A percentile compares a stretch with the other conserved stretches of the same genome.
Evolutionary conservation across 495 filamentous ascomycete species (phyloP).

Genomic region (Lasiosphaeria ovina): DNA sequence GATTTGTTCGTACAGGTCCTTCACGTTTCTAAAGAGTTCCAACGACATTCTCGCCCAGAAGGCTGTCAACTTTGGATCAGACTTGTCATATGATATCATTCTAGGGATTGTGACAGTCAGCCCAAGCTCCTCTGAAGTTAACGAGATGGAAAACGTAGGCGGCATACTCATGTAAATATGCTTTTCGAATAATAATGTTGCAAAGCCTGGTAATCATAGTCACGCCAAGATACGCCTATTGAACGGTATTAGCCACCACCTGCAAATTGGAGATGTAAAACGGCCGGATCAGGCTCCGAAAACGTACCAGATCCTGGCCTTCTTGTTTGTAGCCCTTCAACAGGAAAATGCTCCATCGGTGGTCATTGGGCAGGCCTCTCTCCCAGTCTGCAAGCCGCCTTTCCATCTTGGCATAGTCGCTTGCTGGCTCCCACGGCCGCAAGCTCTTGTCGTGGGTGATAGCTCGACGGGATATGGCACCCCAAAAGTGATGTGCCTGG

Average conservation of each 20-base stretch:
- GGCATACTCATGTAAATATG: conserved; percentile 46
- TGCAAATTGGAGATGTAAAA: neutral
- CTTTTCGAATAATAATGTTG: conserved; percentile 50
- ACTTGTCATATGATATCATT: conserved; percentile 40
- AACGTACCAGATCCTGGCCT: conserved; percentile 41
- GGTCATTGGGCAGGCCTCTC: conserved; percentile 39
- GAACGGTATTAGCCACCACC: conserved; percentile 5
- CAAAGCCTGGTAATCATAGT: conserved; percentile 50
- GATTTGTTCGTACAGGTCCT: conserved; percentile 45
- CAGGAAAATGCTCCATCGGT: conserved; percentile 42
- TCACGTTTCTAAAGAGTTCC: conserved; percentile 48
- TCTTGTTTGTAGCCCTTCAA: conserved; percentile 45
- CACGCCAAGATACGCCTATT: conserved; percentile 47
- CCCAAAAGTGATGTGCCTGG: conserved; percentile 51
- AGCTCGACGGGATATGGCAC: conserved; percentile 44
- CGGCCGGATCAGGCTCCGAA: neutral
- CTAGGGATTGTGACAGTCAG: conserved; percentile 20
- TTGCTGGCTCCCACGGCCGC: conserved; percentile 41
- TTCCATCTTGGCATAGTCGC: conserved; percentile 42
- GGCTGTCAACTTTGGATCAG: conserved; percentile 29
- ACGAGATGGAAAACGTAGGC: neutral
- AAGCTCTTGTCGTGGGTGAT: conserved; percentile 36
- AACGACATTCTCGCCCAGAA: conserved; percentile 46
- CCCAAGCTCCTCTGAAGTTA: neutral
- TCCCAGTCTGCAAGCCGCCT: conserved; percentile 43